These are phyloP conservation scores for Fraxinus paxiana DNA, from an alignment of 305 asterid species.

Conservation along the genomic window DNA sequence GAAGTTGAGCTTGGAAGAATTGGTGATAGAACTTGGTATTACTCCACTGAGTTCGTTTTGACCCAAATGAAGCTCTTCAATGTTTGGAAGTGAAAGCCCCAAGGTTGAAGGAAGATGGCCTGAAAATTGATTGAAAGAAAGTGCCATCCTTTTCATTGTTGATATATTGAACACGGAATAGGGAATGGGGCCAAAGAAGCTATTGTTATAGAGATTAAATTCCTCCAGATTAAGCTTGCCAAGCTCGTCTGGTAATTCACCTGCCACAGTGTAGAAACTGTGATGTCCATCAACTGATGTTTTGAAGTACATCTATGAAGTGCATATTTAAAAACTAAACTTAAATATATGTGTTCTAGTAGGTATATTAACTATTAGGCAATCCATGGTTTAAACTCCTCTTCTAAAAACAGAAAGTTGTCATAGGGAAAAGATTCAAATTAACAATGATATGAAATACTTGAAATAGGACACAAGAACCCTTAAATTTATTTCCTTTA, in stretches of 20 bases:
- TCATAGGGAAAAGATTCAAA: neutral
- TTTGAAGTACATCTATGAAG: neutral
- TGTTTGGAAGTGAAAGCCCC: conserved; percentile 25
- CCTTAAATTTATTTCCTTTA: neutral
- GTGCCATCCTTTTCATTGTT: neutral
- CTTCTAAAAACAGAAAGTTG: neutral
- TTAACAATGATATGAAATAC: neutral
- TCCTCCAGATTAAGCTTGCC: conserved; percentile 7
- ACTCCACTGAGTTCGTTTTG: conserved; percentile 32
- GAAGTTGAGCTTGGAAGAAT: conserved; percentile 32
- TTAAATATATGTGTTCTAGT: neutral
- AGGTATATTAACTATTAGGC: neutral
- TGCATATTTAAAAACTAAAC: neutral
- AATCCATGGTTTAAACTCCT: neutral
- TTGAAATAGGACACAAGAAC: neutral
- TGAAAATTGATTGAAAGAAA: conserved; percentile 18
- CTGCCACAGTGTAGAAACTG: neutral
- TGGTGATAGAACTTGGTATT: conserved; percentile 31
- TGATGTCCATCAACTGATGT: neutral
- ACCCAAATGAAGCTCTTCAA: conserved; percentile 14
- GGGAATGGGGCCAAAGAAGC: conserved; percentile 28
- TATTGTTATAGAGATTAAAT: neutral
- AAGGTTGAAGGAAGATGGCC: conserved; percentile 31
- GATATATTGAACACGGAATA: conserved; percentile 38
- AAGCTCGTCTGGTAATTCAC: conserved; percentile 31